Percentiles rank a stretch among this genome's conserved stretches.
These are phyloP conservation scores for Phytophthora cactorum DNA, from an alignment of 352 stramenopile species.

Conservation along the genomic window DNA sequence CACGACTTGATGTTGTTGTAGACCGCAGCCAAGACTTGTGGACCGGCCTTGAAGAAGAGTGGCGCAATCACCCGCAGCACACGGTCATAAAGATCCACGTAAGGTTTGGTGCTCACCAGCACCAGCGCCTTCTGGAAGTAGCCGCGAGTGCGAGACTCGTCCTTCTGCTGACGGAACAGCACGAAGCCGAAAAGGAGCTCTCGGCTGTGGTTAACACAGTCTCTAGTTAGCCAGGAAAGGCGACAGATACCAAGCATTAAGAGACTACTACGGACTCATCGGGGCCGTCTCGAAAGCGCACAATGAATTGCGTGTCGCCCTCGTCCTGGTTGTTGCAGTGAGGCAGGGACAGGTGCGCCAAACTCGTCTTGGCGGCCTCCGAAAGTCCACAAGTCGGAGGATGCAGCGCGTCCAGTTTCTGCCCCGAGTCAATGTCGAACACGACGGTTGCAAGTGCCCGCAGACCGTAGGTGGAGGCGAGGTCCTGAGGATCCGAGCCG, in stretches of 20 bases:
- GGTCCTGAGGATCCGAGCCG: constrained; percentile 1
- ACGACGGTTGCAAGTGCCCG: constrained; percentile 75
- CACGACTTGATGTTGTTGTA: constrained; percentile 77
- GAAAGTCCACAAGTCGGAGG: constrained; percentile 51
- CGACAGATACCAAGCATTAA: not conserved
- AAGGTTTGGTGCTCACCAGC: constrained; percentile 72
- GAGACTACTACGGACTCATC: constrained; percentile 38
- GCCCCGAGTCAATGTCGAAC: constrained; percentile 83
- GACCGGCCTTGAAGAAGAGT: constrained; percentile 81
- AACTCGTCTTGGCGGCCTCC: constrained; percentile 62
- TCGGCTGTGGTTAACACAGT: constrained; percentile 22
- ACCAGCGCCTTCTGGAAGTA: constrained; percentile 90
- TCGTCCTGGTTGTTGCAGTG: constrained; percentile 90
- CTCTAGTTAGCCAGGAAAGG: constrained; percentile 12
- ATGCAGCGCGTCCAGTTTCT: constrained; percentile 73
- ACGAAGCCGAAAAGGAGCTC: constrained; percentile 84
- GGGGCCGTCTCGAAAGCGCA: constrained; percentile 59
- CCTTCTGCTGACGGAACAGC: constrained; percentile 85
- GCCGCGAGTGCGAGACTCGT: constrained; percentile 64
- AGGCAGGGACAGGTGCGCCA: constrained; percentile 79
- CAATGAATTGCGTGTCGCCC: constrained; percentile 85
- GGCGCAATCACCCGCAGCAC: constrained; percentile 72
- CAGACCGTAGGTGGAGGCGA: constrained; percentile 47
- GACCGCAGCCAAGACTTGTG: constrained; percentile 68
- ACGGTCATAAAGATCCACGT: constrained; percentile 81